Base-by-base conservation (phyloP, 2,329 filamentous ascomycete genomes). In the Immersiporthe knoxdaviesiana region DNA sequence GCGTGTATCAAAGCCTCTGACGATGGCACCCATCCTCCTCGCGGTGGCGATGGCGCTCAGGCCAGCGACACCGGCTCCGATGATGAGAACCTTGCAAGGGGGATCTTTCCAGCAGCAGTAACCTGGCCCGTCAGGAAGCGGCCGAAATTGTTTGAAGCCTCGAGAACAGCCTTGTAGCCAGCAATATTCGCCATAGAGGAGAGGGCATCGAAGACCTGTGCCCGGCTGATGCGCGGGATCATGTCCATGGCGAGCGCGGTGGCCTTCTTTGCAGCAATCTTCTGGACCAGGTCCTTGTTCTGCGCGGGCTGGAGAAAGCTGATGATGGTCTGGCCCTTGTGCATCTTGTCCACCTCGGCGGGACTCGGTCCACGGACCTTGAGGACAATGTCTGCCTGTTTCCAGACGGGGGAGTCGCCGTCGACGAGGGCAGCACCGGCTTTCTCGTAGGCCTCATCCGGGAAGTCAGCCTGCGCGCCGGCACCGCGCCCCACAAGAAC, bases 171-270 rank as follows among this genome's bases (percentile, higher is more conserved):
- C 79, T 97, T 97, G 81, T 97, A 97, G 0, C 94, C 94, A 30
- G 93, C 92, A 81, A 97, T 97, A 75, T 97, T 97, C 70, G 94
- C 93, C 94, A 97, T 97, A 12, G 92, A 96, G 78, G 92, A 94
- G 68, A 97, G 84, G 0, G 93, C 93, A 79, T 97, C 93, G 75
- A 97, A 97, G 0, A 92, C 90, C 77, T 97, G 94, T 1, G 94
- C 93, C 61, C 94, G 88, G 1, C 93, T 97, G 74, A 97, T 97
- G 54, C 94, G 89, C 21, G 94, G 94, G 65, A 97, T 91, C 89
- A 94, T 91, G 77, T 97, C 94, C 93, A 97, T 97, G 30, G 94
- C 93, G 77, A 97, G 96, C 21, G 88, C 83, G 0, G 92, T 97
- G 1, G 90, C 89, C 37, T 91, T 90, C 63, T 88, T 88, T 50